Percentiles rank a stretch among this genome's conserved stretches.
These are phyloP conservation scores for Podospora appendiculata DNA, from an alignment of 495 filamentous ascomycete genomes.

Conservation along the genomic window DNA sequence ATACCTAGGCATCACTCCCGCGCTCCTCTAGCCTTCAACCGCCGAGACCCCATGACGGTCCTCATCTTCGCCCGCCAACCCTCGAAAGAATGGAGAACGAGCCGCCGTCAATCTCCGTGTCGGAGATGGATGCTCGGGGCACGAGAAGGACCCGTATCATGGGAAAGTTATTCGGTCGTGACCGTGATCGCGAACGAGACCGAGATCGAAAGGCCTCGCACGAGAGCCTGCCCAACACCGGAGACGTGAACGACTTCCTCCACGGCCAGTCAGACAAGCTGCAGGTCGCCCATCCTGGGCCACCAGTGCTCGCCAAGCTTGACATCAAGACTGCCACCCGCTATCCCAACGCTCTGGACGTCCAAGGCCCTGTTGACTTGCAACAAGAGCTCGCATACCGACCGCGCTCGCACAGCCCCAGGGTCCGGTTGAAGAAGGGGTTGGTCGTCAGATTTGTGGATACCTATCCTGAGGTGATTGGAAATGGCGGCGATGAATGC, in stretches of 20 bases:
- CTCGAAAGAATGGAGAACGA: constrained; percentile 38
- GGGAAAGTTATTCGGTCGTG: constrained; percentile 40
- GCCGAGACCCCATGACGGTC: too few species aligned
- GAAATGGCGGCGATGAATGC: constrained; percentile 79
- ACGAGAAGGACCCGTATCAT: constrained; percentile 39
- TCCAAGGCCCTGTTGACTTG: constrained; percentile 16
- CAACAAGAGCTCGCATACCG: constrained; percentile 23
- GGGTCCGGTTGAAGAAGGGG: constrained; percentile 40
- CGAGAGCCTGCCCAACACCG: constrained; percentile 28
- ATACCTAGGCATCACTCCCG: constrained; percentile 18
- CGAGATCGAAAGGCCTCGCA: constrained; percentile 33
- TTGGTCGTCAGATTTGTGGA: constrained; percentile 65
- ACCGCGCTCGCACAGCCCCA: constrained; percentile 24
- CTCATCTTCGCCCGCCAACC: constrained; percentile 9
- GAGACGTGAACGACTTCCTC: constrained; percentile 37
- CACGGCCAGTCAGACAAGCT: constrained; percentile 33
- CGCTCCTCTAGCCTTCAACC: constrained; percentile 1
- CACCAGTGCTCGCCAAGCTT: constrained; percentile 35
- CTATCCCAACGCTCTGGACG: constrained; percentile 33
- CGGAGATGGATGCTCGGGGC: constrained; percentile 22
- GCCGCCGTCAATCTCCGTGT: constrained; percentile 19
- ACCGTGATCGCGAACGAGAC: constrained; percentile 27
- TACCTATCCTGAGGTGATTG: constrained; percentile 66
- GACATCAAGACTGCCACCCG: constrained; percentile 38
- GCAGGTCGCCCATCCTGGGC: constrained; percentile 29